Evolutionary conservation across 768 basidiomycete genomes (phyloP).

Genomic region (Hygrophoropsis aurantiaca): DNA sequence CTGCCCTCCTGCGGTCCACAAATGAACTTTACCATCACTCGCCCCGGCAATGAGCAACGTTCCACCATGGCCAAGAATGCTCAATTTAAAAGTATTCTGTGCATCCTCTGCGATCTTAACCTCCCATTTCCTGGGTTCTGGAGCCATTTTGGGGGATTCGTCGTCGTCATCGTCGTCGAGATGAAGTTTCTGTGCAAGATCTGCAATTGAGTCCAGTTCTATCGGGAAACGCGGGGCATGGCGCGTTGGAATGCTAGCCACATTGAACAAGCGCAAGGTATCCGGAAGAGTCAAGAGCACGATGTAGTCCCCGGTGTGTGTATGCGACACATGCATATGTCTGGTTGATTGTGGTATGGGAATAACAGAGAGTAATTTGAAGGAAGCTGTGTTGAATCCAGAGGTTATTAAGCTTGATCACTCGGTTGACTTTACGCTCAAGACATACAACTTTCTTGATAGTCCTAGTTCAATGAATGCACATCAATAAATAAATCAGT

Average conservation of each 20-base stretch:
- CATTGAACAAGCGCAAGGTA: constrained; percentile 44
- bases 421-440: background rate
- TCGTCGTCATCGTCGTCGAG: constrained; percentile 28
- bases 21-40: no score
- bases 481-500: background rate
- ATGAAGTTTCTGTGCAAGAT: constrained; percentile 20
- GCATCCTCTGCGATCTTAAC: constrained; percentile 15
- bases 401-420: constrained; percentile 4
- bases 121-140: constrained; percentile 19
- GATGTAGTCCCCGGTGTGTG: constrained; percentile 51
- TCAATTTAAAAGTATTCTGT: constrained; percentile 33
- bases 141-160: background rate
- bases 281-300: constrained; percentile 44
- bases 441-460: constrained; percentile 68
- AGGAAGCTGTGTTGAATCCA: constrained; percentile 49
- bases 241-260: constrained; percentile 45
- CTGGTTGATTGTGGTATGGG: constrained; percentile 39
- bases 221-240: constrained; percentile 42
- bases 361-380: constrained; percentile 56
- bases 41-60: constrained; percentile 14
- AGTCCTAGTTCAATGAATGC: constrained; percentile 53
- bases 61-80: constrained; percentile 45
- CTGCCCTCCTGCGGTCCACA: no score
- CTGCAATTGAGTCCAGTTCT: constrained; percentile 22
- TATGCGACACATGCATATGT: constrained; percentile 43